Conservation (phyloP, 1,284 basidiomycete genomes). For the Peniophora sp. region DNA sequence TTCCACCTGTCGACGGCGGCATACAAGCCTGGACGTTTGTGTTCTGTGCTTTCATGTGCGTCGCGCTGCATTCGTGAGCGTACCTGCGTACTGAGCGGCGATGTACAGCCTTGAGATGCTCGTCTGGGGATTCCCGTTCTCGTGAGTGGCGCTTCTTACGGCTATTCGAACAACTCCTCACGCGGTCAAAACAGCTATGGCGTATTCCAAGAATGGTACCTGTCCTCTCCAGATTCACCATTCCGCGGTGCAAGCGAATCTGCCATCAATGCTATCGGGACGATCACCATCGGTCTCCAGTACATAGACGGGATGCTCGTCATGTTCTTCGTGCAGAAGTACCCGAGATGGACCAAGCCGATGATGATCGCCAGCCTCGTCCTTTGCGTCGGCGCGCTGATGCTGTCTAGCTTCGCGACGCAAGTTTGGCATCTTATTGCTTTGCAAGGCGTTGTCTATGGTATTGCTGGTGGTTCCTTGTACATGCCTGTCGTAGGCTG, state of each 20-base stretch:
- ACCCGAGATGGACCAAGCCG: slow-evolving; percentile 15
- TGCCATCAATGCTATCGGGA: slow-evolving; percentile 14
- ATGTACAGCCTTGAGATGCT: slow-evolving; percentile 7
- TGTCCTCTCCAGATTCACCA: slow-evolving; percentile 10
- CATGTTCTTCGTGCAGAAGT: slow-evolving; percentile 15
- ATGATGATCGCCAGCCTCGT: slow-evolving; percentile 17
- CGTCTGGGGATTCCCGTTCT: slow-evolving; percentile 9
- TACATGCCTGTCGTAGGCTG: slow-evolving; percentile 16
- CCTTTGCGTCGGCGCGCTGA: slow-evolving; percentile 13
- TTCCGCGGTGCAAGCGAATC: slow-evolving; percentile 13
- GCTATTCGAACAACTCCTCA: no score
- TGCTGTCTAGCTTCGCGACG: slow-evolving; percentile 19
- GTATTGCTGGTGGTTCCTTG: slow-evolving; percentile 16
- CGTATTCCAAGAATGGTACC: slow-evolving; percentile 14
- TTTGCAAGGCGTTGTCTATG: slow-evolving; percentile 18
- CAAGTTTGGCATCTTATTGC: slow-evolving; percentile 19
- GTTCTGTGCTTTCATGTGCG: slow-evolving; percentile 7
- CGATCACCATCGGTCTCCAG: slow-evolving; percentile 15
- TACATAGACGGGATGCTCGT: slow-evolving; percentile 16
- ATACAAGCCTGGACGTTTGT: slow-evolving; percentile 9
- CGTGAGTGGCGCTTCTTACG: slow-evolving; percentile 1
- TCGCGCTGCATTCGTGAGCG: no score
- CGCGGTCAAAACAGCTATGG: neutral
- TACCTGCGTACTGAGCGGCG: no score
- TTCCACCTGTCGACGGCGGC: slow-evolving; percentile 6